phyloP scores from a whole-genome alignment of 2,329 filamentous ascomycete genomes.

The Fusarium sp. region DNA sequence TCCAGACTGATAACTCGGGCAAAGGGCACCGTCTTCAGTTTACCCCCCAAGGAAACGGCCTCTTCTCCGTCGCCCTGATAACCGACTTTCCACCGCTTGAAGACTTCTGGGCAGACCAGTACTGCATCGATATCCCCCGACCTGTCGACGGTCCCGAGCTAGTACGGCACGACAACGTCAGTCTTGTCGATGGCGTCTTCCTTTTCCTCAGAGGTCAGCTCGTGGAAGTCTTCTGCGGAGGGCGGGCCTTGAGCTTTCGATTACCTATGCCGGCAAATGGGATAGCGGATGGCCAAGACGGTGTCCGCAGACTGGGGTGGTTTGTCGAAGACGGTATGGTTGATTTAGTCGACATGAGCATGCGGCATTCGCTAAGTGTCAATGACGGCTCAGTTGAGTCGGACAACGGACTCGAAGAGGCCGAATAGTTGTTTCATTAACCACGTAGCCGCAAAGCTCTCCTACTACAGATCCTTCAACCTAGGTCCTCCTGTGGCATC shows the following conservation, averaged over 20 bases:
- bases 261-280: slow-evolving; percentile 37
- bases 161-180: slow-evolving; percentile 48
- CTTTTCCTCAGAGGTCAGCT: slow-evolving; percentile 44
- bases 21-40: slow-evolving; percentile 46
- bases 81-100: slow-evolving; percentile 50
- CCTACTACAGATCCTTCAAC: slow-evolving; percentile 16
- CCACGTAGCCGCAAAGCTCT: slow-evolving; percentile 3
- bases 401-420: slow-evolving; percentile 34
- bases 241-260: slow-evolving; percentile 46
- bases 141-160: slow-evolving; percentile 51
- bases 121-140: slow-evolving; percentile 47
- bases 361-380: slow-evolving; percentile 32
- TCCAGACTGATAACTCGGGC: slow-evolving; percentile 44
- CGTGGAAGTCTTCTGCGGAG: slow-evolving; percentile 48
- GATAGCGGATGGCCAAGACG: slow-evolving; percentile 11
- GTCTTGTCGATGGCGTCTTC: slow-evolving; percentile 41
- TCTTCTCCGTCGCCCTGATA: slow-evolving; percentile 46
- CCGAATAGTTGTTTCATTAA: slow-evolving; percentile 34
- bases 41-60: slow-evolving; percentile 30
- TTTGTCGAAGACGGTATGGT: slow-evolving; percentile 48
- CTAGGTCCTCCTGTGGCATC: slow-evolving; percentile 42
- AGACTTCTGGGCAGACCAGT: slow-evolving; percentile 55
- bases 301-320: slow-evolving; percentile 45
- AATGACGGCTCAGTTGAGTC: slow-evolving; percentile 33
- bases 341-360: slow-evolving; percentile 43